Percentiles rank a stretch among this genome's conserved stretches.
phyloP scores from a whole-genome alignment of 2,329 filamentous ascomycete species.

The Fusarium pseudoanthophilum region DNA sequence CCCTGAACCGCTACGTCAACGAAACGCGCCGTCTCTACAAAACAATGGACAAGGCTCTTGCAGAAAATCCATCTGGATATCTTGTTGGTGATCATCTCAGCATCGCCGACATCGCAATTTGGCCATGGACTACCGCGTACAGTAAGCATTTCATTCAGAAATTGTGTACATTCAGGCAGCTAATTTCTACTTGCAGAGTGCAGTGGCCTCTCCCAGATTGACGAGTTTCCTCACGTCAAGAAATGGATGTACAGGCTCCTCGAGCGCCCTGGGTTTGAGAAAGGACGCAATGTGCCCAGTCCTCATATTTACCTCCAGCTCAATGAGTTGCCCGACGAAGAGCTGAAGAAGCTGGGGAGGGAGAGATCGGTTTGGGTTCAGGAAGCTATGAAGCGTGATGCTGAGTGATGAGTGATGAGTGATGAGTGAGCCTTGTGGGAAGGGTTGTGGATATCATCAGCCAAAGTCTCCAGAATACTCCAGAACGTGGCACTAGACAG shows the following conservation, averaged over 20 bases:
- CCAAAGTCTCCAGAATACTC: neutral
- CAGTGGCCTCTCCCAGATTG: slow-evolving; percentile 62
- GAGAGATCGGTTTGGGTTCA: slow-evolving; percentile 71
- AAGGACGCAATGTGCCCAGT: slow-evolving; percentile 77
- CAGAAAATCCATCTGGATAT: slow-evolving; percentile 64
- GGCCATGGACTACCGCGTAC: slow-evolving; percentile 75
- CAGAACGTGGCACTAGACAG: slow-evolving; percentile 12
- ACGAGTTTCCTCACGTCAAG: slow-evolving; percentile 79
- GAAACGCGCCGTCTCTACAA: slow-evolving; percentile 85
- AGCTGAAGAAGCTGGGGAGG: slow-evolving; percentile 66
- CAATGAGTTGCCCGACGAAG: slow-evolving; percentile 57
- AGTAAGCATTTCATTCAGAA: slow-evolving; percentile 48
- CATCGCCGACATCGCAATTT: slow-evolving; percentile 81
- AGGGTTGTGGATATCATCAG: slow-evolving; percentile 8
- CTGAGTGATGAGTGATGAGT: slow-evolving; percentile 34
- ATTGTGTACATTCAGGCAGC: no score
- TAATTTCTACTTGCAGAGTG: slow-evolving; percentile 26
- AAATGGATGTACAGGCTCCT: slow-evolving; percentile 80
- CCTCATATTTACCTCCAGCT: slow-evolving; percentile 68
- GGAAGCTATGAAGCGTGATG: slow-evolving; percentile 73
- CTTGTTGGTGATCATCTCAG: slow-evolving; percentile 75
- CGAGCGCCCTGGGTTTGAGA: slow-evolving; percentile 76
- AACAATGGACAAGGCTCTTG: slow-evolving; percentile 77
- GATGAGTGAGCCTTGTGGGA: neutral
- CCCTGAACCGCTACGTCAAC: slow-evolving; percentile 81